Conservation (phyloP, 805 yeast genomes). For the Starmerella davenportii region DNA sequence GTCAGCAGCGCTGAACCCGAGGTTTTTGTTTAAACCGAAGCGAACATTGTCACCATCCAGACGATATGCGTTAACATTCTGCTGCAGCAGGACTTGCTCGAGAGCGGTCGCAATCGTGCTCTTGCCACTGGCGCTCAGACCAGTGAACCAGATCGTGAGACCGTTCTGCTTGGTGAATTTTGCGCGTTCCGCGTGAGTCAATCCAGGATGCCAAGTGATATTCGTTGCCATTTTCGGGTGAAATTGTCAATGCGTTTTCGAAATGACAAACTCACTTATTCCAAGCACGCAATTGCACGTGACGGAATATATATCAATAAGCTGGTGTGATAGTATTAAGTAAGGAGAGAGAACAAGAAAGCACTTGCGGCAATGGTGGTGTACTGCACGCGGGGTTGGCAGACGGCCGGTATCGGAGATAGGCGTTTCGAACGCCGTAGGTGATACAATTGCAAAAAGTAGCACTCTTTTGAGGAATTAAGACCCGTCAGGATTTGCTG, state of each 20-base stretch:
- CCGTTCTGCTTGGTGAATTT: constrained; percentile 62
- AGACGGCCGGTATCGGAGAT: too few relatives aligned
- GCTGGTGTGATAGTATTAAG: too few relatives aligned
- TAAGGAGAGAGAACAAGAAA: too few relatives aligned
- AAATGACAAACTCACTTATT: not conserved
- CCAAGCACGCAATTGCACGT: not conserved
- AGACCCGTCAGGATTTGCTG: too few relatives aligned
- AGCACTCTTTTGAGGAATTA: too few relatives aligned
- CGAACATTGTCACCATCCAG: constrained; percentile 86
- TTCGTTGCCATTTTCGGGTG: constrained; percentile 61
- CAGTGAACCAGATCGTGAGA: constrained; percentile 87
- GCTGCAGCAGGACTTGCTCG: constrained; percentile 60
- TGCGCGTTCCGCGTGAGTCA: constrained; percentile 67
- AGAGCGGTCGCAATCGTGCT: constrained; percentile 88
- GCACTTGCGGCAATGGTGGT: too few relatives aligned
- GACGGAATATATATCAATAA: too few relatives aligned
- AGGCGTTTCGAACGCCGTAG: too few relatives aligned
- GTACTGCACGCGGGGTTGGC: too few relatives aligned
- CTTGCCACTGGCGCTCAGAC: constrained; percentile 88
- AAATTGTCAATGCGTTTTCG: too few relatives aligned
- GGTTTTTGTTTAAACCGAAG: constrained; percentile 85
- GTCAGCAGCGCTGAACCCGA: constrained; percentile 81
- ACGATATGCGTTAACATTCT: constrained; percentile 61
- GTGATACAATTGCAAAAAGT: too few relatives aligned
- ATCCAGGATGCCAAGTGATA: constrained; percentile 88